These are phyloP conservation scores for Trichomonas vaginalis DNA, from an alignment of 208 protist genomes.

Conservation along the genomic window DNA sequence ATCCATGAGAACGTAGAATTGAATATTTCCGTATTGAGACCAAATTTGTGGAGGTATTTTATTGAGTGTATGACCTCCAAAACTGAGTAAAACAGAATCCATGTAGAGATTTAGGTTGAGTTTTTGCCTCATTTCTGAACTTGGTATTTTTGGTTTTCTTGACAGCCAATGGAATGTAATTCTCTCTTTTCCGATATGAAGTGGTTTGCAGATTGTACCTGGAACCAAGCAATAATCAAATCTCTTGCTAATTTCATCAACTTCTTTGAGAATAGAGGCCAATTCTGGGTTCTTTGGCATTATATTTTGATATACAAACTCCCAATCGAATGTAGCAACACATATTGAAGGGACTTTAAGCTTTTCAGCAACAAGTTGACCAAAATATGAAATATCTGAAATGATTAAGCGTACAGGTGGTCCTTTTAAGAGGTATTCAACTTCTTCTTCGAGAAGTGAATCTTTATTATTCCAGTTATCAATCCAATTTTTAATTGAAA, in stretches of 20 bases:
- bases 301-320: neutral
- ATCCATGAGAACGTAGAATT: neutral
- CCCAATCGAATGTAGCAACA: constrained; percentile 1
- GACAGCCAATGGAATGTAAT: neutral
- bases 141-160: neutral
- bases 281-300: neutral
- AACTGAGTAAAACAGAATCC: neutral
- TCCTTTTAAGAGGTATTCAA: neutral
- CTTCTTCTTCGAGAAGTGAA: neutral
- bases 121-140: neutral
- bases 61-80: neutral
- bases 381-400: constrained; percentile 11
- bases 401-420: neutral
- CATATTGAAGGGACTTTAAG: neutral
- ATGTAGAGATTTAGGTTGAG: neutral
- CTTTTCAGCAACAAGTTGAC: neutral
- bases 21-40: neutral
- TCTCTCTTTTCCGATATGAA: neutral
- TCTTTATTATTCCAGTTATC: neutral
- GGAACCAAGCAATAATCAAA: constrained; percentile 12
- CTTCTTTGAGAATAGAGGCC: neutral
- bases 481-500: neutral
- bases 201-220: neutral
- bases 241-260: neutral
- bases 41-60: neutral